Conservation (phyloP, 2,329 filamentous ascomycete species). For the Phialophora tarda region DNA sequence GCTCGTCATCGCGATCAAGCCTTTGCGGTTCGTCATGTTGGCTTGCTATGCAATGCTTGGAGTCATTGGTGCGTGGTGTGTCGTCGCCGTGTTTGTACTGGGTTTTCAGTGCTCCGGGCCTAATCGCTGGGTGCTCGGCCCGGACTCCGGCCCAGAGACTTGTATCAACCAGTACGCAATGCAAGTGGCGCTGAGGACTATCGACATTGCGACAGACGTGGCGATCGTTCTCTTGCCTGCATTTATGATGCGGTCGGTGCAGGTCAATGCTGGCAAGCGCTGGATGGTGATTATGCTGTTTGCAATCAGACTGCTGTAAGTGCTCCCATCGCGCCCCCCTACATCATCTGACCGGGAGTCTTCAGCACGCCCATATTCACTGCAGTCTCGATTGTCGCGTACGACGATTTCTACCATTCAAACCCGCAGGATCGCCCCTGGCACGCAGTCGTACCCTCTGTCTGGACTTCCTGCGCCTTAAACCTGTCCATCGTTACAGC, state of each 20-base stretch:
- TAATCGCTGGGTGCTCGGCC: constrained; percentile 31
- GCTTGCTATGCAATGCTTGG: constrained; percentile 35
- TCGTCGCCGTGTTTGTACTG: constrained; percentile 35
- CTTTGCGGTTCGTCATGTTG: constrained; percentile 32
- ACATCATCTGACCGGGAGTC: background rate
- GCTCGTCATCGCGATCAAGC: constrained; percentile 40
- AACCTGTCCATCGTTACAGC: constrained; percentile 40
- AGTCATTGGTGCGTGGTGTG: constrained; percentile 31
- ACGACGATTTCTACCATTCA: constrained; percentile 32
- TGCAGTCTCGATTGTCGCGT: constrained; percentile 28
- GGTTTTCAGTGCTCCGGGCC: constrained; percentile 39
- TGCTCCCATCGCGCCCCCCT: background rate
- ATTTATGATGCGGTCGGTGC: constrained; percentile 39
- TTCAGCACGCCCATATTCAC: constrained; percentile 33
- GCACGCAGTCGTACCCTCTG: constrained; percentile 36
- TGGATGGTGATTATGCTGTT: constrained; percentile 39
- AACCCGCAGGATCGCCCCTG: constrained; percentile 37
- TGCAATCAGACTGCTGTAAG: constrained; percentile 38
- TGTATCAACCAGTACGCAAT: constrained; percentile 39
- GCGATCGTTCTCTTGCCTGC: constrained; percentile 37
- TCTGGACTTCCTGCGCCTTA: constrained; percentile 38
- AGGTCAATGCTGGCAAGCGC: constrained; percentile 32
- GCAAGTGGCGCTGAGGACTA: constrained; percentile 33
- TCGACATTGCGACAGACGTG: constrained; percentile 39
- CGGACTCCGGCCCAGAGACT: constrained; percentile 24